Evolutionary conservation across 208 protist species (phyloP).

Genomic region (Acanthamoeba healyi): DNA sequence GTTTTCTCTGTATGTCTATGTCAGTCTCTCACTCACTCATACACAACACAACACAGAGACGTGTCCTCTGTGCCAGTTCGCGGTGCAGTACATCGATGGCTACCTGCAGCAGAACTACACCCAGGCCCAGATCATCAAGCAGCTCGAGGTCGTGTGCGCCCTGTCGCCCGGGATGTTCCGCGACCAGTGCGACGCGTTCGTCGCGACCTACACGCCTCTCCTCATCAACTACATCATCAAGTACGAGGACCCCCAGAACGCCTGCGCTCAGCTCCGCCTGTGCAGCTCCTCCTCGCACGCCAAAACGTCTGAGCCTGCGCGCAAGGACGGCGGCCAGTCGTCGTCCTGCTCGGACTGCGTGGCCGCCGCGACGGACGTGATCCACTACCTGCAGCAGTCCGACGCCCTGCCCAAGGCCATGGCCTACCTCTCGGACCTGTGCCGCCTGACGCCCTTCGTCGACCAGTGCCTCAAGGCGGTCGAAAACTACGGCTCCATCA

Average conservation of each 20-base stretch:
- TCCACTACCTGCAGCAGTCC: too few species aligned
- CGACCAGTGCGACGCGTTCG: background rate
- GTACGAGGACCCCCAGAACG: background rate
- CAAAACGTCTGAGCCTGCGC: too few species aligned
- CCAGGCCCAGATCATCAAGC: conserved; percentile 32
- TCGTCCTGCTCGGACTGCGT: too few species aligned
- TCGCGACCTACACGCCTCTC: background rate
- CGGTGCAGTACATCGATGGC: conserved; percentile 39
- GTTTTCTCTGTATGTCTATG: too few species aligned
- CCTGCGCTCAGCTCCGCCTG: background rate
- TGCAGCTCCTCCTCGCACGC: background rate
- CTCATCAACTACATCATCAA: conserved; percentile 53
- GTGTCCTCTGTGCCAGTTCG: too few species aligned
- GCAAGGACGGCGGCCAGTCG: too few species aligned
- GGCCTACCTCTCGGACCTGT: background rate
- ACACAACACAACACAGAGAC: too few species aligned
- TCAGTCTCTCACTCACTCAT: too few species aligned
- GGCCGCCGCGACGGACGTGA: background rate
- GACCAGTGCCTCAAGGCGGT: background rate
- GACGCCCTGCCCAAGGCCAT: too few species aligned
- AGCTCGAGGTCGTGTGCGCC: conserved; percentile 37
- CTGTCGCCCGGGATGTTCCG: background rate
- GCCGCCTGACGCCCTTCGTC: background rate
- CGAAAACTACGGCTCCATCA: background rate
- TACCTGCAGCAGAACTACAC: conserved; percentile 52